phyloP scores from a whole-genome alignment of 306 rosid species.

The Lathyrus sativus region DNA sequence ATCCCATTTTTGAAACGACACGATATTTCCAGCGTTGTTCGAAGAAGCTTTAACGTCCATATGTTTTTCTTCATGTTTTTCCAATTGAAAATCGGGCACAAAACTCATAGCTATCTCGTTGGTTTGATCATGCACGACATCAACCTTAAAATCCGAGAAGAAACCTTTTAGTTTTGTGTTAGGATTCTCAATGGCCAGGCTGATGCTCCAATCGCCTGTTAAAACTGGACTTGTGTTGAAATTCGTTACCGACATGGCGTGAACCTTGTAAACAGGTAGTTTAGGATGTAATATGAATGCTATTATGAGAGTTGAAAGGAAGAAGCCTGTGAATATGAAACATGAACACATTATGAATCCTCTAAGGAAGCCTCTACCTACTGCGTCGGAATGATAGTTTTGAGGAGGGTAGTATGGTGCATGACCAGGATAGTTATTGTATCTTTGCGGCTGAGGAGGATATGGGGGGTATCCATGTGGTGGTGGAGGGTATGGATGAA shows the following conservation, averaged over 20 bases:
- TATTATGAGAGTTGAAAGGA: conserved; percentile 10
- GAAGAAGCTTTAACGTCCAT: conserved; percentile 26
- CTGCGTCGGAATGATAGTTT: not conserved
- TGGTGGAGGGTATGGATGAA: conserved; percentile 30
- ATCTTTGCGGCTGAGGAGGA: not conserved
- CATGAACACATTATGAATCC: conserved; percentile 33
- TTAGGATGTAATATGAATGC: conserved; percentile 43
- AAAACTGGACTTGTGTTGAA: conserved; percentile 39
- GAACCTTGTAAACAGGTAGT: conserved; percentile 38
- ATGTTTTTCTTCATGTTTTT: not conserved
- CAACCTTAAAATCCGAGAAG: conserved; percentile 26
- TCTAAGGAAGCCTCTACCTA: conserved; percentile 38
- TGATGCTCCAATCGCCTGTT: conserved; percentile 49
- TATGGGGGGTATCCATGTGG: conserved; percentile 17
- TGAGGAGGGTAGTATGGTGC: conserved; percentile 8
- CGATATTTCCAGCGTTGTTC: not conserved
- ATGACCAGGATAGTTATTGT: not conserved
- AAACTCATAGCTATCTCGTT: conserved; percentile 6
- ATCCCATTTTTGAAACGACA: not conserved
- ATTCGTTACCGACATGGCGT: conserved; percentile 36
- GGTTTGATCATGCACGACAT: conserved; percentile 20
- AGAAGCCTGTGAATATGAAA: not conserved
- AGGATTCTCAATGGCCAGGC: conserved; percentile 38
- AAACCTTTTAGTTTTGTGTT: conserved; percentile 16
- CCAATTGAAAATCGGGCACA: conserved; percentile 37